These are phyloP conservation scores for Wickerhamomyces alni DNA, from an alignment of 805 yeast species.

Conservation along the genomic window DNA sequence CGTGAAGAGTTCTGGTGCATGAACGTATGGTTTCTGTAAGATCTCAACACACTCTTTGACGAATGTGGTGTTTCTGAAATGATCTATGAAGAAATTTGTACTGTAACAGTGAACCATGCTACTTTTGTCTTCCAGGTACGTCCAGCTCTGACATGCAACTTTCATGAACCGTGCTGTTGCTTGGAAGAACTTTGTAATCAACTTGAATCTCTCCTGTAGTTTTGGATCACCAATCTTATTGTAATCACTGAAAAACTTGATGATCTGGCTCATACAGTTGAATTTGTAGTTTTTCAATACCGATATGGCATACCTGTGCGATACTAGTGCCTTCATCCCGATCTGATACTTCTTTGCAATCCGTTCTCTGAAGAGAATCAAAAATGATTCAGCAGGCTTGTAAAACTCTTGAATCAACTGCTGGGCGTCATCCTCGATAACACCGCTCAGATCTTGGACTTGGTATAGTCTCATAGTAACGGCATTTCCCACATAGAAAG, in stretches of 20 bases:
- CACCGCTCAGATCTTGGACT: background rate
- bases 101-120: background rate
- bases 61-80: background rate
- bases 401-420: background rate
- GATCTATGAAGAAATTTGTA: background rate
- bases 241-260: slow-evolving; percentile 6
- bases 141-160: background rate
- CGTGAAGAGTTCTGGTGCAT: background rate
- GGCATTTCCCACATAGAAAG: background rate
- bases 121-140: background rate
- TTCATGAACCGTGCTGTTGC: too few relatives aligned
- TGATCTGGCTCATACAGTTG: slow-evolving; percentile 11
- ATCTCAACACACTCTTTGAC: background rate
- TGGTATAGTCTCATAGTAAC: background rate
- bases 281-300: background rate
- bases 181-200: too few relatives aligned
- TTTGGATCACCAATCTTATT: background rate
- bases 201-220: too few relatives aligned
- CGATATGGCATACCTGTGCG: background rate
- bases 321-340: background rate
- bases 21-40: background rate
- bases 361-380: background rate
- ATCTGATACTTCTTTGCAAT: background rate
- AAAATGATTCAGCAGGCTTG: background rate
- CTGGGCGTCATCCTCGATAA: background rate